A percentile compares a stretch with the other conserved stretches of the same genome.
Conservation (phyloP, 441 rosid genomes). For the Pelargonium fulgidum region DNA sequence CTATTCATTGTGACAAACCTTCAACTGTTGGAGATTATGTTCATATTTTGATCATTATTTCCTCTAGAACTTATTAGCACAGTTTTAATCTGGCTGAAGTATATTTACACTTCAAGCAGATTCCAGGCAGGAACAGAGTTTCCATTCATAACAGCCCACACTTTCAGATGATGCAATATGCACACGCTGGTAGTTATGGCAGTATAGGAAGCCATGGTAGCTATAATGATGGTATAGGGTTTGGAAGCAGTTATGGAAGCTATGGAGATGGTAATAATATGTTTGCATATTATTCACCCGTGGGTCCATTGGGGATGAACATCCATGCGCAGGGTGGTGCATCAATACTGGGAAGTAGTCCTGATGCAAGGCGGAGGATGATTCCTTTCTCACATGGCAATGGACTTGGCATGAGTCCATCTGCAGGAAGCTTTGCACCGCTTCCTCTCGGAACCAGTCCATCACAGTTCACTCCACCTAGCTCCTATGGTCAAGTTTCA, state of each 20-base stretch:
- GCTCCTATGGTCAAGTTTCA: conserved; percentile 56
- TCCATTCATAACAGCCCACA: conserved; percentile 79
- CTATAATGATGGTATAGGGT: conserved; percentile 76
- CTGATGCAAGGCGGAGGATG: conserved; percentile 77
- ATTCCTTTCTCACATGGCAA: conserved; percentile 74
- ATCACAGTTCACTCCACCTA: conserved; percentile 92
- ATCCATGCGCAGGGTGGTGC: conserved; percentile 68
- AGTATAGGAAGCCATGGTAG: conserved; percentile 97
- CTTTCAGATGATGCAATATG: conserved; percentile 60
- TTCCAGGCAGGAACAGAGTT: conserved; percentile 61
- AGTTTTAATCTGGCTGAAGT: conserved; percentile 16
- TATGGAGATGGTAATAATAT: conserved; percentile 69
- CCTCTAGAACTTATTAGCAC: conserved; percentile 4
- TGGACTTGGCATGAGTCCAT: conserved; percentile 88
- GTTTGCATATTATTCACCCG: conserved; percentile 92
- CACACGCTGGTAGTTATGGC: conserved; percentile 83
- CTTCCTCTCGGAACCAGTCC: conserved; percentile 97
- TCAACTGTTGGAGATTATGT: conserved; percentile 17
- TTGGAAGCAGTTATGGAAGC: conserved; percentile 90
- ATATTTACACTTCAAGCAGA: conserved; percentile 37
- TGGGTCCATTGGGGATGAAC: conserved; percentile 74
- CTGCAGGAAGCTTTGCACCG: conserved; percentile 84
- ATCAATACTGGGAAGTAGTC: conserved; percentile 82
- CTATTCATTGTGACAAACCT: conserved; percentile 17
- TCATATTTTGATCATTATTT: conserved; percentile 7